Evolutionary conservation across 306 rosid genomes (phyloP).

Genomic region (Castanea sativa): DNA sequence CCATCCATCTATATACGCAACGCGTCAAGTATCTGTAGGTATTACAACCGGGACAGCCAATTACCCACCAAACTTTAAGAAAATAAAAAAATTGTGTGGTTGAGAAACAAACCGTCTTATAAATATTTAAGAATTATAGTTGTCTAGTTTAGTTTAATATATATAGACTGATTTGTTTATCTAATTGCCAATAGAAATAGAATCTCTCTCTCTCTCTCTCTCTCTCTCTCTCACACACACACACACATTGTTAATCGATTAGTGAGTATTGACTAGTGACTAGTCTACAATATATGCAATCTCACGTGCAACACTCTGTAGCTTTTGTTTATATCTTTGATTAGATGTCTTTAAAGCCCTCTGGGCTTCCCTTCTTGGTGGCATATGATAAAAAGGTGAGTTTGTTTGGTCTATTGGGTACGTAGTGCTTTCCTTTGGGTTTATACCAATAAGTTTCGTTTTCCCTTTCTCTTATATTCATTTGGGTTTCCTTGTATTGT

Average conservation of each 20-base stretch:
- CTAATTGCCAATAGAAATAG: constrained; percentile 25
- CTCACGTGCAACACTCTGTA: constrained; percentile 68
- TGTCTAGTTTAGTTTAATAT: neutral
- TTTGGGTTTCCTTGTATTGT: no score
- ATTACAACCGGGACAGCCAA: neutral
- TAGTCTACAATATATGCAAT: constrained; percentile 34
- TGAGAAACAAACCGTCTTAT: neutral
- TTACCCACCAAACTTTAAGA: neutral
- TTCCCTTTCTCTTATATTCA: no score
- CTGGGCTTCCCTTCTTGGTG: constrained; percentile 21
- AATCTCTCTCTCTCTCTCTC: constrained; percentile 15
- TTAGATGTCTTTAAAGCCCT: constrained; percentile 16
- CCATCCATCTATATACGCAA: no score
- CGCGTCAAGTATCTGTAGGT: neutral
- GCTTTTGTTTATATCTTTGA: constrained; percentile 32
- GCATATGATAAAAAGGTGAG: constrained; percentile 36
- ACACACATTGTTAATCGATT: neutral
- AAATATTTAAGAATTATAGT: neutral
- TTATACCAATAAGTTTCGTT: neutral
- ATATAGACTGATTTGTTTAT: neutral
- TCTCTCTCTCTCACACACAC: neutral
- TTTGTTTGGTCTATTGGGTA: constrained; percentile 50
- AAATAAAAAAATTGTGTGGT: neutral
- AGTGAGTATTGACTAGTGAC: constrained; percentile 31
- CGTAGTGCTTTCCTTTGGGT: neutral